Conservation (phyloP, 1,139 yeast species). For the Candida albicans region DNA sequence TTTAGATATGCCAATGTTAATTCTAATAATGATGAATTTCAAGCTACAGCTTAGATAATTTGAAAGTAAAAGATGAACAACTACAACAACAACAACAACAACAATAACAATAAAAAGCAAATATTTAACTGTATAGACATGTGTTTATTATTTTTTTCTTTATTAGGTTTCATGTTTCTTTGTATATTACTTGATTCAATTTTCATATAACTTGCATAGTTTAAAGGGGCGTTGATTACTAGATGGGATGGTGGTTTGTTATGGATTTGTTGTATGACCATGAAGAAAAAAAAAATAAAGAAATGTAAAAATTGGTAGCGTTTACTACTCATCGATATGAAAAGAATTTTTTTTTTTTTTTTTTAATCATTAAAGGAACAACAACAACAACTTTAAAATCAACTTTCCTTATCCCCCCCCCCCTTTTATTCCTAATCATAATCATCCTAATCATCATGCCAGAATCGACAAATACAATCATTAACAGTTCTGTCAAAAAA, state of each 20-base stretch:
- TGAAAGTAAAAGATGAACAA: neutral
- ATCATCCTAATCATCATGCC: conserved; percentile 6
- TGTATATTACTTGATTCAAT: neutral
- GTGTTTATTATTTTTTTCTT: conserved; percentile 2
- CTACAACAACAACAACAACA: neutral
- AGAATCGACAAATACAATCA: conserved; percentile 3
- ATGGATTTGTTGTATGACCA: too few relatives aligned
- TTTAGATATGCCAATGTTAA: conserved; percentile 50
- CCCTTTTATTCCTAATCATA: too few relatives aligned
- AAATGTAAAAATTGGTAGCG: neutral
- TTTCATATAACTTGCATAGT: neutral
- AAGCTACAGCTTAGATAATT: conserved; percentile 26
- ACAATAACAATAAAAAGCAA: neutral
- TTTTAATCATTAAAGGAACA: neutral
- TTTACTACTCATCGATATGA: conserved; percentile 1
- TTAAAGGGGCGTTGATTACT: too few relatives aligned
- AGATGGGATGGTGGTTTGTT: too few relatives aligned
- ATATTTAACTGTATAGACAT: neutral
- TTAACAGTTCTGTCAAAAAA: conserved; percentile 18
- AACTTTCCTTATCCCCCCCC: too few relatives aligned
- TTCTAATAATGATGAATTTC: conserved; percentile 49
- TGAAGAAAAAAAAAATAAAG: neutral
- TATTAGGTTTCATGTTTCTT: conserved; percentile 1
- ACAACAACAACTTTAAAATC: conserved; percentile 2
- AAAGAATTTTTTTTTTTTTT: neutral